Evolutionary conservation across 345 rosid genomes (phyloP).

Genomic region (Lepidium africanum): DNA sequence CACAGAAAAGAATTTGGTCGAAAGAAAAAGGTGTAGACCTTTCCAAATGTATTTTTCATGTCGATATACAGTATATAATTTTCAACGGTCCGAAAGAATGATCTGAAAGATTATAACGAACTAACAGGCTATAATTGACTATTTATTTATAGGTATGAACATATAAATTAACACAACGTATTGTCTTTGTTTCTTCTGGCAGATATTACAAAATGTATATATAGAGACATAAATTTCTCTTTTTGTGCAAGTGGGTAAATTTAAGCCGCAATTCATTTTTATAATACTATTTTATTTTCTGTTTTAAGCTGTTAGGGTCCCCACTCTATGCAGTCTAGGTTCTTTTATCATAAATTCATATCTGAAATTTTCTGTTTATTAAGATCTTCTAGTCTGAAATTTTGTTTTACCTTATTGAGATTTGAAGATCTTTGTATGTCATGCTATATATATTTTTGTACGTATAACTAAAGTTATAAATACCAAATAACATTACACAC

Average conservation of each 20-base stretch:
- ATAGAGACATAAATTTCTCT: neutral
- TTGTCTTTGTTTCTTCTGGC: conserved; percentile 1
- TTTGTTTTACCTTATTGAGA: conserved; percentile 10
- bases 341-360: conserved; percentile 18
- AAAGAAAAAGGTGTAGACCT: neutral
- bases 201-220: neutral
- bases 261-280: conserved; percentile 16
- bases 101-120: conserved; percentile 13
- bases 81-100: conserved; percentile 1
- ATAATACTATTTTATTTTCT: neutral
- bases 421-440: neutral
- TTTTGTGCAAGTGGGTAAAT: neutral
- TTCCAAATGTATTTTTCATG: conserved; percentile 9
- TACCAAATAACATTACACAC: neutral
- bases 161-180: neutral
- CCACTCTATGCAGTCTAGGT: neutral
- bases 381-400: conserved; percentile 12
- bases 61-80: neutral
- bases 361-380: neutral
- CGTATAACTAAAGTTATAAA: conserved; percentile 4
- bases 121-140: neutral
- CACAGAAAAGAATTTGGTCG: neutral
- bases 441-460: neutral
- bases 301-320: conserved; percentile 17
- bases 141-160: neutral